Conservation (phyloP, 2,329 filamentous ascomycete species). For the Aspergillus japonicus region DNA sequence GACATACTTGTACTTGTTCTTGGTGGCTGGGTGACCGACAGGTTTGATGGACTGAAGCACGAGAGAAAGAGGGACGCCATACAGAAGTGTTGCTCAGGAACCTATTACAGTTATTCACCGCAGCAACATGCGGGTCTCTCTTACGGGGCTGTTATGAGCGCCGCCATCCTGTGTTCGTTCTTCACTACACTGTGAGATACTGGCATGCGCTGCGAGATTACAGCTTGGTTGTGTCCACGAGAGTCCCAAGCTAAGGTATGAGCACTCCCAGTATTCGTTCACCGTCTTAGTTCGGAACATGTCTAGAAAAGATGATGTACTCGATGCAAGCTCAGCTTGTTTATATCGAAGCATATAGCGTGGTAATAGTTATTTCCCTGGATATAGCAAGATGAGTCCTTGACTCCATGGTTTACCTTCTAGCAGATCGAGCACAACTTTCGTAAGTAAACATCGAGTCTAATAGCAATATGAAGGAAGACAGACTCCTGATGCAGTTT, state of each 20-base stretch:
- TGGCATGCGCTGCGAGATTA: background rate
- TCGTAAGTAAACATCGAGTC: too few relatives aligned
- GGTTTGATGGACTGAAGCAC: background rate
- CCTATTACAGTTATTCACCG: background rate
- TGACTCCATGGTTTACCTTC: too few relatives aligned
- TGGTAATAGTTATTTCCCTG: too few relatives aligned
- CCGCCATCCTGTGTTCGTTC: background rate
- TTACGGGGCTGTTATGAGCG: background rate
- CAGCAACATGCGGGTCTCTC: background rate
- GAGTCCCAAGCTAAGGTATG: too few relatives aligned
- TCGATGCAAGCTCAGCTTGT: too few relatives aligned
- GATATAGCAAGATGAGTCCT: too few relatives aligned
- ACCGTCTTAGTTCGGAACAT: too few relatives aligned
- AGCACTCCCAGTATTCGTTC: too few relatives aligned
- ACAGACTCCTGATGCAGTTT: background rate
- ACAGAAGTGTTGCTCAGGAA: background rate
- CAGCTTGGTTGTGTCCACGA: background rate
- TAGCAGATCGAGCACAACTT: too few relatives aligned
- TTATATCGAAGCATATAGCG: too few relatives aligned
- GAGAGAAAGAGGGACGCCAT: background rate
- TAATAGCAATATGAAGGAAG: too few relatives aligned
- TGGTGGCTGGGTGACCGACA: background rate
- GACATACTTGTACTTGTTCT: background rate
- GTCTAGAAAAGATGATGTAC: background rate
- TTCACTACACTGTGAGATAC: background rate